phyloP scores from a whole-genome alignment of 352 stramenopile genomes.

The Phytophthora kernoviae region DNA sequence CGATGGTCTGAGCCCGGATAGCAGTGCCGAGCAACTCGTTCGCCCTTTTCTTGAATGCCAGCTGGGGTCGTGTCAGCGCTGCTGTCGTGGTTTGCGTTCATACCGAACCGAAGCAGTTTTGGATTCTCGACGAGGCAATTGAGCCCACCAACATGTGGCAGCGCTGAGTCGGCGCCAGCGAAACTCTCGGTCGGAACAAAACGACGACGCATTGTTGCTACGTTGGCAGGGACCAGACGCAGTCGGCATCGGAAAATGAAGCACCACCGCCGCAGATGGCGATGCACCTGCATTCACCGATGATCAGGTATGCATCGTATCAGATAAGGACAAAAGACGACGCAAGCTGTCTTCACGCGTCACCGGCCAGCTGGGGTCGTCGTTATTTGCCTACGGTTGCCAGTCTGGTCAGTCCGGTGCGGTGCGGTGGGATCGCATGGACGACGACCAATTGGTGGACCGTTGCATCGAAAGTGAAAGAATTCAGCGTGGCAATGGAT shows the following conservation, averaged over 20 bases:
- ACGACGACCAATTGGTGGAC: not conserved
- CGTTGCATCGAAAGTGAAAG: slow-evolving; percentile 4
- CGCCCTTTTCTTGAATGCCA: slow-evolving; percentile 27
- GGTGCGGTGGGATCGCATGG: slow-evolving; percentile 11
- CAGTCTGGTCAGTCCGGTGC: slow-evolving; percentile 16
- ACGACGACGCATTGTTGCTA: slow-evolving; percentile 10
- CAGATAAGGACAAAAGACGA: not conserved
- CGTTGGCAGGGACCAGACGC: slow-evolving; percentile 4
- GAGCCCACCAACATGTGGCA: slow-evolving; percentile 9
- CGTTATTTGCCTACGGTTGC: slow-evolving; percentile 8
- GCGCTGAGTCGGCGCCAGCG: slow-evolving; percentile 4
- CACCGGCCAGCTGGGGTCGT: slow-evolving; percentile 11
- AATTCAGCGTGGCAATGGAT: not conserved
- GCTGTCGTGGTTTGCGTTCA: slow-evolving; percentile 4
- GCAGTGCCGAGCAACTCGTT: slow-evolving; percentile 23
- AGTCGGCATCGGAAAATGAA: slow-evolving; percentile 7
- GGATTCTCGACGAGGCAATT: not conserved
- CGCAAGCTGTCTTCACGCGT: not conserved
- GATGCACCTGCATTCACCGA: slow-evolving; percentile 9
- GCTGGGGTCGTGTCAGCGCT: slow-evolving; percentile 7
- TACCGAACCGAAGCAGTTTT: not conserved
- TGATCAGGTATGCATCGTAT: not conserved
- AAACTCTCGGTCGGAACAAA: slow-evolving; percentile 6
- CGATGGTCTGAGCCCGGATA: slow-evolving; percentile 3
- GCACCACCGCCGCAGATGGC: slow-evolving; percentile 18